These are phyloP conservation scores for Pestalotiopsis sp. DNA, from an alignment of 2,329 filamentous ascomycete species.

Conservation along the genomic window DNA sequence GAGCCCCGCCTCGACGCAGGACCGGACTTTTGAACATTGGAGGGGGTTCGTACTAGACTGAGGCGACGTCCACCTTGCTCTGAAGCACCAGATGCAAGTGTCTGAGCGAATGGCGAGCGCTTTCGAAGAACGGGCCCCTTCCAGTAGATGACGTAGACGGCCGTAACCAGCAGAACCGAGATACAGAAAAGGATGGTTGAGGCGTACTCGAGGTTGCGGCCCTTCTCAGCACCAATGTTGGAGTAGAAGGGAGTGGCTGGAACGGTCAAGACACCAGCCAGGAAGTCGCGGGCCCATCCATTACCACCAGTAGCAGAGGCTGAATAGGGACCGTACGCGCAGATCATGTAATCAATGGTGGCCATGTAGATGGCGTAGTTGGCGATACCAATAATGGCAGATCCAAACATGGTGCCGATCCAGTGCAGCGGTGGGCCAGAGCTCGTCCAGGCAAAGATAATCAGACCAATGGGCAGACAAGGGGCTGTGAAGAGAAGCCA, in stretches of 20 bases:
- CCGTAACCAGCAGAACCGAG: constrained; percentile 51
- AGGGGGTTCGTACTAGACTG: background rate
- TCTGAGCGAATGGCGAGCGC: constrained; percentile 60
- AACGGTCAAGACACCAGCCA: constrained; percentile 66
- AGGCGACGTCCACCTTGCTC: constrained; percentile 19
- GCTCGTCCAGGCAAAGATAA: constrained; percentile 66
- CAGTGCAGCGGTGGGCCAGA: constrained; percentile 56
- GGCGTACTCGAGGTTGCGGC: constrained; percentile 55
- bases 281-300: constrained; percentile 65
- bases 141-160: constrained; percentile 60
- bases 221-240: constrained; percentile 44
- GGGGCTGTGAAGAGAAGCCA: constrained; percentile 62
- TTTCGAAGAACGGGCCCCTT: constrained; percentile 56
- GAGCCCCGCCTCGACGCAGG: background rate
- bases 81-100: constrained; percentile 47
- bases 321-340: constrained; percentile 67
- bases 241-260: constrained; percentile 60
- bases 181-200: constrained; percentile 56
- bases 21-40: background rate
- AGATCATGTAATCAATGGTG: constrained; percentile 70
- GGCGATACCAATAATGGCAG: constrained; percentile 62
- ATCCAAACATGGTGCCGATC: constrained; percentile 66
- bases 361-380: constrained; percentile 69
- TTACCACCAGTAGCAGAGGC: constrained; percentile 70
- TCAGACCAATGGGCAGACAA: constrained; percentile 62